These are phyloP conservation scores for Erigeron philadelphicus DNA, from an alignment of 140 eudicot genomes.

Conservation along the genomic window DNA sequence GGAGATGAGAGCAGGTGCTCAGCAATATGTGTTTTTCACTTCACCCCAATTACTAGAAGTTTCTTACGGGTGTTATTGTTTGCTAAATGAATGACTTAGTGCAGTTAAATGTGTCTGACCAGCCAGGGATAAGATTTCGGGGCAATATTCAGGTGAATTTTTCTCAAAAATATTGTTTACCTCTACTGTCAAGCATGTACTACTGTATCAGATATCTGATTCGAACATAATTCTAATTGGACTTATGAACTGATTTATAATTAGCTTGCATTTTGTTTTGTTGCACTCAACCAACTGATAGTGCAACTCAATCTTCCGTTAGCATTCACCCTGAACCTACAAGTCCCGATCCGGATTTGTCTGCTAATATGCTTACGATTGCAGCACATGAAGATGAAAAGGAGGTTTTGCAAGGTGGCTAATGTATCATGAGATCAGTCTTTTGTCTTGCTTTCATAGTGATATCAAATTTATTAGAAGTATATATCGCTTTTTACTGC, in stretches of 20 bases:
- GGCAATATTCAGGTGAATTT: conserved; percentile 72
- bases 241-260: neutral
- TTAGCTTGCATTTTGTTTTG: neutral
- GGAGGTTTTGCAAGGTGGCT: conserved; percentile 36
- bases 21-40: neutral
- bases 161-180: conserved; percentile 37
- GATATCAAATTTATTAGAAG: neutral
- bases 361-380: neutral
- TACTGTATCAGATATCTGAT: neutral
- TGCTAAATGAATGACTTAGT: conserved; percentile 18
- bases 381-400: conserved; percentile 19
- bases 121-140: conserved; percentile 82
- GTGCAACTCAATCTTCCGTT: conserved; percentile 21
- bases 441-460: conserved; percentile 8
- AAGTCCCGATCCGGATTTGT: neutral
- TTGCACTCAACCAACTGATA: conserved; percentile 34
- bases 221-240: neutral
- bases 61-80: neutral
- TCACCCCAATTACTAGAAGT: conserved; percentile 1
- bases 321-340: conserved; percentile 9
- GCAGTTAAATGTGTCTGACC: conserved; percentile 66
- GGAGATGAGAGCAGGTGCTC: too few species aligned
- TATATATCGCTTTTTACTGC: neutral
- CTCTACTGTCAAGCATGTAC: conserved; percentile 40
- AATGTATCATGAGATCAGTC: conserved; percentile 5